Conservation (phyloP, 2,329 filamentous ascomycete species). For the Trichoderma aggressivum region DNA sequence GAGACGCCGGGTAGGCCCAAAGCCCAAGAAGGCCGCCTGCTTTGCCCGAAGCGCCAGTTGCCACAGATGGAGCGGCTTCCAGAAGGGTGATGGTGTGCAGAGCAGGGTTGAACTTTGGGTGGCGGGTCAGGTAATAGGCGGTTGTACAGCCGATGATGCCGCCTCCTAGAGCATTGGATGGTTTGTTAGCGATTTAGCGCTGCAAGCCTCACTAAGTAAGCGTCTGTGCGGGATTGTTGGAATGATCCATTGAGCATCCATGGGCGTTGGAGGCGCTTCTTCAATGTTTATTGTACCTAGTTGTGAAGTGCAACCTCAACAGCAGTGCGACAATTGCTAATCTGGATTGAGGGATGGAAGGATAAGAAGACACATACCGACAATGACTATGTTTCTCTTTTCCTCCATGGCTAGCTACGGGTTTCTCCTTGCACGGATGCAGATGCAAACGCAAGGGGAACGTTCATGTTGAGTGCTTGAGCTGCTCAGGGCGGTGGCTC, state of each 20-base stretch:
- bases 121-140: slow-evolving; percentile 86
- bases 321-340: background rate
- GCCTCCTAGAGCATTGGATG: slow-evolving; percentile 56
- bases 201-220: background rate
- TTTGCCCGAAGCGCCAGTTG: slow-evolving; percentile 90
- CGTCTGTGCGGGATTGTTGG: background rate
- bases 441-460: background rate
- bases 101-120: slow-evolving; percentile 72
- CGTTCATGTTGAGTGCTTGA: background rate
- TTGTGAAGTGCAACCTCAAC: too few relatives aligned
- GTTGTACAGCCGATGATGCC: slow-evolving; percentile 91
- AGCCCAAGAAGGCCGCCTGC: slow-evolving; percentile 85
- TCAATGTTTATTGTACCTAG: background rate
- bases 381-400: slow-evolving; percentile 48
- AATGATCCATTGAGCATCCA: background rate
- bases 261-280: background rate
- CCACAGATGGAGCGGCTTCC: slow-evolving; percentile 77
- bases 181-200: slow-evolving; percentile 6
- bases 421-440: background rate
- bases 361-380: slow-evolving; percentile 37
- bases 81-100: slow-evolving; percentile 79
- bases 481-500: background rate
- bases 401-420: slow-evolving; percentile 30
- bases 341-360: background rate
- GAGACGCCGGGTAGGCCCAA: slow-evolving; percentile 83